phyloP scores from a whole-genome alignment of 2,329 filamentous ascomycete genomes.

The Sporothrix schenckii region DNA sequence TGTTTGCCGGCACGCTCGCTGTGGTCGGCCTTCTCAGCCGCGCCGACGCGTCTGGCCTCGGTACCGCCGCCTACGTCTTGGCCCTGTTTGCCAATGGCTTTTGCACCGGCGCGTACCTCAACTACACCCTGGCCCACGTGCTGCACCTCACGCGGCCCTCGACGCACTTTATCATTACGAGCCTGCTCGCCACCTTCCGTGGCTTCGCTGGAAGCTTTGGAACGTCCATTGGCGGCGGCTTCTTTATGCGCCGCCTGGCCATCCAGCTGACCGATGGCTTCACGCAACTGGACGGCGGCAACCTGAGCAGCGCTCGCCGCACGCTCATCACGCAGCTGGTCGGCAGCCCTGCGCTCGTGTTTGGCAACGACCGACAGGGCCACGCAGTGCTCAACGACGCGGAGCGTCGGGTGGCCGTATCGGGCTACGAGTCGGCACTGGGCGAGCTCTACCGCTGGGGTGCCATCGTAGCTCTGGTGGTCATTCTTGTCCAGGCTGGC shows the following conservation, averaged over 20 bases:
- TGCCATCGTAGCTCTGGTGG: slow-evolving; percentile 48
- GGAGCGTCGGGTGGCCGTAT: slow-evolving; percentile 52
- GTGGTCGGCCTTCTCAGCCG: slow-evolving; percentile 56
- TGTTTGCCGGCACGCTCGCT: slow-evolving; percentile 59
- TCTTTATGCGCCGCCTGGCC: slow-evolving; percentile 67
- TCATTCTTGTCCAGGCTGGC: slow-evolving; percentile 53
- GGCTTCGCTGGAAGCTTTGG: slow-evolving; percentile 82
- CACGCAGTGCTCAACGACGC: slow-evolving; percentile 41
- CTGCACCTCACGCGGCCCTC: slow-evolving; percentile 69
- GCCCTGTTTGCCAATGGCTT: slow-evolving; percentile 72
- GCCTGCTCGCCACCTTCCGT: slow-evolving; percentile 76
- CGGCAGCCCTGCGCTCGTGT: slow-evolving; percentile 57
- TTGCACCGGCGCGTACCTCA: slow-evolving; percentile 70
- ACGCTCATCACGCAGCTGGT: slow-evolving; percentile 53
- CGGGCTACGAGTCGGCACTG: slow-evolving; percentile 53
- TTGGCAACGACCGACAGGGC: slow-evolving; percentile 43
- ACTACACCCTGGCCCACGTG: slow-evolving; percentile 80
- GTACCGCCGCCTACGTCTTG: slow-evolving; percentile 61
- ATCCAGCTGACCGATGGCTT: slow-evolving; percentile 62
- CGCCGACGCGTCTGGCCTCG: slow-evolving; percentile 49
- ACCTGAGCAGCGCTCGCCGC: slow-evolving; percentile 43
- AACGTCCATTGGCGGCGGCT: slow-evolving; percentile 74
- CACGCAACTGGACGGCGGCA: slow-evolving; percentile 49
- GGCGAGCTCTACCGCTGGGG: slow-evolving; percentile 53
- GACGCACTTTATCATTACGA: slow-evolving; percentile 74